Conservation (phyloP, 805 yeast species). For the Myxozyma melibiosi region DNA sequence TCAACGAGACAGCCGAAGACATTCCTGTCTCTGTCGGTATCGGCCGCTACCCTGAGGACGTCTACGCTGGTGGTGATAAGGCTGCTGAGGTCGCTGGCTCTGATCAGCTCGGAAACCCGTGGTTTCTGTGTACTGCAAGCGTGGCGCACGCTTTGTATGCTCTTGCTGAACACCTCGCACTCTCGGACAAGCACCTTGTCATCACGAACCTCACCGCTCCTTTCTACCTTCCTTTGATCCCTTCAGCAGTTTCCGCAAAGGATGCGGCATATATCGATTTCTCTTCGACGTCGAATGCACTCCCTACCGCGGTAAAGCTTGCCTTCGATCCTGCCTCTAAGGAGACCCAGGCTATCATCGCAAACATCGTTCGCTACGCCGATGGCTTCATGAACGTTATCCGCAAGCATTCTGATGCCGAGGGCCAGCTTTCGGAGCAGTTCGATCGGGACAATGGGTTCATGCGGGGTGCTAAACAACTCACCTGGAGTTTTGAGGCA, state of each 20-base stretch:
- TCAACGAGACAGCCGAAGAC: conserved; percentile 6
- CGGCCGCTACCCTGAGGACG: conserved; percentile 93
- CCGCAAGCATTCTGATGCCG: conserved; percentile 52
- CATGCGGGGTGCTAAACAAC: conserved; percentile 82
- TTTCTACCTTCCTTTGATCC: conserved; percentile 29
- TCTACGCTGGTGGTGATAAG: conserved; percentile 55
- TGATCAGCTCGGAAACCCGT: conserved; percentile 84
- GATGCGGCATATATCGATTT: conserved; percentile 16
- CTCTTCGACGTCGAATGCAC: conserved; percentile 1
- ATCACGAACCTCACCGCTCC: conserved; percentile 27
- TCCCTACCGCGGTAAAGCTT: conserved; percentile 11
- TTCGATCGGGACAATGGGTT: conserved; percentile 78
- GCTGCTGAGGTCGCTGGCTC: conserved; percentile 48
- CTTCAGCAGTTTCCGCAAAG: conserved; percentile 9
- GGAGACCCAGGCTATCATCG: conserved; percentile 18
- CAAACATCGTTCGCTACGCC: conserved; percentile 43
- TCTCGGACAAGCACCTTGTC: conserved; percentile 14
- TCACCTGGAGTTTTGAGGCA: conserved; percentile 91
- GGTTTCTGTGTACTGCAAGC: conserved; percentile 65
- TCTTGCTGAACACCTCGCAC: conserved; percentile 38
- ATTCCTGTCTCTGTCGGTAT: conserved; percentile 59
- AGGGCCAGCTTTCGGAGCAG: conserved; percentile 85
- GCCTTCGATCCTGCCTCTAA: conserved; percentile 12
- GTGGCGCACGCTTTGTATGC: conserved; percentile 42
- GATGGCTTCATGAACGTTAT: conserved; percentile 54